Base-by-base conservation (phyloP, 2,329 filamentous ascomycete species). In the Geoglossum cookeanum region DNA sequence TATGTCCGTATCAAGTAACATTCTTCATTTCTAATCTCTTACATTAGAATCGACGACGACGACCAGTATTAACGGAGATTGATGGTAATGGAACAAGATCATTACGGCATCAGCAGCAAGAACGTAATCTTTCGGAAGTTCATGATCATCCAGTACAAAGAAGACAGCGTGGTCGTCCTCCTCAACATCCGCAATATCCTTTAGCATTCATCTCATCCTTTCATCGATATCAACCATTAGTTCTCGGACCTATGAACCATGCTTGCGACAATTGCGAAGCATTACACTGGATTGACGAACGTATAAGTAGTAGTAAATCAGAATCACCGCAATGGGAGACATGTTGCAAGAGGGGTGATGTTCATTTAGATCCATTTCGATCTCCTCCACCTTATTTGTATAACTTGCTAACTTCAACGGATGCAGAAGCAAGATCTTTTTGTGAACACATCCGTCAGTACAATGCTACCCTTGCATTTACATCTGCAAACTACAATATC, bases 331-430 rank as follows among this genome's bases (percentile, higher is more conserved):
- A 32, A 17, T 56, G 13, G 37, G 37, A 49, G 42, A 17, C 6
- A n/a, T 51, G 55, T 29, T 56, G 55, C 44, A 56, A 56, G 44
- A 49, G 27, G n/a, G 44, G 32, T 29, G 37, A 56, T 49, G 17
- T 56, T 29, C 11, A 48, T 45, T 17, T 56, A 3, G n/a, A 45
- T 17, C 33, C 9, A 6, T 35, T 56, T 45, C 8, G 22, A 13
- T n/a, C 37, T 29, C 55, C 13, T 33, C 22, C 37, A 39, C 27
- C n/a, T 29, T 56, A 30, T 56, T 15, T 56, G 4, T 3, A 55
- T 11, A 9, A 49, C 17, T 1, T 56, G 27, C 44, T 56, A 30
- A 44, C 13, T 17, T 56, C 27, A 27, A 29, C n/a, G 22, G 55
- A 56, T 29, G 1, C 11, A 11, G 22, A 48, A 11, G 37, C 44